phyloP scores from a whole-genome alignment of 2,329 filamentous ascomycete genomes.

The Colletotrichum noveboracense region DNA sequence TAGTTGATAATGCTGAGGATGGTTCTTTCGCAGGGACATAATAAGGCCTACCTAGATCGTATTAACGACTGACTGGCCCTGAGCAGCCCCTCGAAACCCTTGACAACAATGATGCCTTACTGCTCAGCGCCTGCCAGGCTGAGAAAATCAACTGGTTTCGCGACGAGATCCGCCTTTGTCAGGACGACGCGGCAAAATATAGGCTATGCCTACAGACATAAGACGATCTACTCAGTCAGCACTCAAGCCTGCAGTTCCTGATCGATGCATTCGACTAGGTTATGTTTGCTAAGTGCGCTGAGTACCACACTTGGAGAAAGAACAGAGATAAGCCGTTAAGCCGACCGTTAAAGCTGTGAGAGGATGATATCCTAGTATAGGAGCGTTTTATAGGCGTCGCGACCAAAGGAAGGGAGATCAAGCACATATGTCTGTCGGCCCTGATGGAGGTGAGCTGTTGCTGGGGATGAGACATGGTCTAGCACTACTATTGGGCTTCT shows the following conservation, averaged over 20 bases:
- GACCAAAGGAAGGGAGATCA: background rate
- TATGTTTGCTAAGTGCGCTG: background rate
- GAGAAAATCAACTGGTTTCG: background rate
- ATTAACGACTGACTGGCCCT: too few species aligned
- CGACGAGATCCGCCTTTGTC: background rate
- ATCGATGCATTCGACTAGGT: background rate
- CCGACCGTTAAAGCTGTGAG: background rate
- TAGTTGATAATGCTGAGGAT: too few species aligned
- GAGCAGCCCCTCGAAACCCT: too few species aligned
- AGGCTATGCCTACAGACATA: background rate
- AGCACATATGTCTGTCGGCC: background rate
- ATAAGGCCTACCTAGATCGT: too few species aligned
- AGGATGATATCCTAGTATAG: background rate
- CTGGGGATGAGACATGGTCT: background rate
- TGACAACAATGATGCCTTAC: background rate
- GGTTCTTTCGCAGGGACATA: too few species aligned
- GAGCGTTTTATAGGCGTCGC: background rate
- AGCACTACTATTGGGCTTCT: constrained; percentile 16
- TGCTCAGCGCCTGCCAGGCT: background rate
- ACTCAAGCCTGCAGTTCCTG: background rate
- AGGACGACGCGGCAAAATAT: background rate
- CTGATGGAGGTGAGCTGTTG: background rate
- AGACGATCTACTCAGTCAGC: background rate
- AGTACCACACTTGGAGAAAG: background rate
- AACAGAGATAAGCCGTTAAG: background rate